A percentile compares a stretch with the other conserved stretches of the same genome.
Conservation (phyloP, 1,139 yeast genomes). For the Debaryomycetaceae sp. region DNA sequence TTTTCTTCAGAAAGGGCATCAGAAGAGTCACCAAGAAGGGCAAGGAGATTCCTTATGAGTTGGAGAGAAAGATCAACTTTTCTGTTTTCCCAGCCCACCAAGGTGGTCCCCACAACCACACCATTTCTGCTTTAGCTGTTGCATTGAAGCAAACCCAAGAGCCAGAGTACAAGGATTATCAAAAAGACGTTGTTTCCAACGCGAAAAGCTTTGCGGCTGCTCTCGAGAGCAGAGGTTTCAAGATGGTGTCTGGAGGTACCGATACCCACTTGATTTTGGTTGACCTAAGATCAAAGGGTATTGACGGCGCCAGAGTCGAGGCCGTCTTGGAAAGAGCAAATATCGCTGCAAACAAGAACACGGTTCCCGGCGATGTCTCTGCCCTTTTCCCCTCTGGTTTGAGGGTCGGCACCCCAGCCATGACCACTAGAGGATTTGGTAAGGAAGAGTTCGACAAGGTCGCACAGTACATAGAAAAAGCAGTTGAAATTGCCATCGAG, state of each 20-base stretch:
- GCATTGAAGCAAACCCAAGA: conserved; percentile 87
- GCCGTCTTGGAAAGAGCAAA: conserved; percentile 83
- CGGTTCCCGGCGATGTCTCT: conserved; percentile 93
- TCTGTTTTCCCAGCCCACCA: conserved; percentile 98
- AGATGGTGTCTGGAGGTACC: conserved; percentile 87
- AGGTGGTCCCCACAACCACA: conserved; percentile 99
- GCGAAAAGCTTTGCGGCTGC: conserved; percentile 75
- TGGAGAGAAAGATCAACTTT: conserved; percentile 87
- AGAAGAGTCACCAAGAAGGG: conserved; percentile 85
- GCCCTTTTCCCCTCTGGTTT: conserved; percentile 95
- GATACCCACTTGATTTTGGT: conserved; percentile 91
- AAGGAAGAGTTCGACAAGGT: conserved; percentile 74
- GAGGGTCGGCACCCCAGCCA: conserved; percentile 97
- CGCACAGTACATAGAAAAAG: conserved; percentile 72
- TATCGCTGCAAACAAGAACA: conserved; percentile 93
- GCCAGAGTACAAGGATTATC: conserved; percentile 86
- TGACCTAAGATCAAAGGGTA: conserved; percentile 75
- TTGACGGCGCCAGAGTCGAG: conserved; percentile 96
- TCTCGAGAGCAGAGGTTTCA: conserved; percentile 64
- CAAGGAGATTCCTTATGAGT: conserved; percentile 79
- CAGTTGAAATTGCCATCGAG: conserved; percentile 63
- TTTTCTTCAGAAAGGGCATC: conserved; percentile 90
- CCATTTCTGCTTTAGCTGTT: conserved; percentile 91
- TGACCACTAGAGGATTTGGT: conserved; percentile 94
- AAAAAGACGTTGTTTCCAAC: conserved; percentile 73